Conservation (phyloP, 768 basidiomycete genomes). For the Hortiboletus campestris region DNA sequence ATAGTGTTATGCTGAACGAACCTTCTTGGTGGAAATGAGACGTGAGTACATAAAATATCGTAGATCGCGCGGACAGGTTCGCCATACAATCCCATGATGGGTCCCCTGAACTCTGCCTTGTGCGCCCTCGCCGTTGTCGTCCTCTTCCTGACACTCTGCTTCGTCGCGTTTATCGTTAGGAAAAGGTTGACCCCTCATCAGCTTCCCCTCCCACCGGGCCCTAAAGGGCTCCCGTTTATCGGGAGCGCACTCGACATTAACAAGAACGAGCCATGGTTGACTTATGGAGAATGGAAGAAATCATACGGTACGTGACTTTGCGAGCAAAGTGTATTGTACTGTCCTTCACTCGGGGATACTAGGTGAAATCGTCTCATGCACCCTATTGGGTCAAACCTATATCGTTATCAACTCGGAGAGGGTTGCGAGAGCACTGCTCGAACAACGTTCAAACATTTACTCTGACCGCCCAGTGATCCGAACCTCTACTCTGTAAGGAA, state of each 20-base stretch:
- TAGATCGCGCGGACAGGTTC: not conserved
- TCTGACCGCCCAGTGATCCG: slow-evolving; percentile 18
- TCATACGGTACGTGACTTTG: slow-evolving; percentile 27
- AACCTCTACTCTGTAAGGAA: slow-evolving; percentile 6
- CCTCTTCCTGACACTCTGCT: slow-evolving; percentile 1
- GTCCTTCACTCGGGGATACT: not conserved
- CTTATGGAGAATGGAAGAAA: slow-evolving; percentile 31
- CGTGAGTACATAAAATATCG: slow-evolving; percentile 6
- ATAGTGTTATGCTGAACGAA: not conserved
- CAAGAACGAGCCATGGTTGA: slow-evolving; percentile 29
- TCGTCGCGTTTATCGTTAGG: not conserved
- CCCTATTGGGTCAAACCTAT: slow-evolving; percentile 19
- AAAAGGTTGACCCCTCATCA: slow-evolving; percentile 12
- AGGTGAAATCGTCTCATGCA: slow-evolving; percentile 25
- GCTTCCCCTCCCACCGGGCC: slow-evolving; percentile 30
- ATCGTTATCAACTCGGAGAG: slow-evolving; percentile 25
- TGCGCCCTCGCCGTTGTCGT: not conserved
- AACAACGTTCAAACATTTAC: slow-evolving; percentile 26
- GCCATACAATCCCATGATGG: slow-evolving; percentile 5
- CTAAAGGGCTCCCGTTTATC: slow-evolving; percentile 26
- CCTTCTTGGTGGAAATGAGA: not conserved
- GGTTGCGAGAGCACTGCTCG: slow-evolving; percentile 21
- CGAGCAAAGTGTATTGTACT: not conserved
- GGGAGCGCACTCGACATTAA: slow-evolving; percentile 28
- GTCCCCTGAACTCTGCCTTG: not conserved